These are phyloP conservation scores for Microdochium bolleyi DNA, from an alignment of 2,329 filamentous ascomycete species.

Conservation along the genomic window DNA sequence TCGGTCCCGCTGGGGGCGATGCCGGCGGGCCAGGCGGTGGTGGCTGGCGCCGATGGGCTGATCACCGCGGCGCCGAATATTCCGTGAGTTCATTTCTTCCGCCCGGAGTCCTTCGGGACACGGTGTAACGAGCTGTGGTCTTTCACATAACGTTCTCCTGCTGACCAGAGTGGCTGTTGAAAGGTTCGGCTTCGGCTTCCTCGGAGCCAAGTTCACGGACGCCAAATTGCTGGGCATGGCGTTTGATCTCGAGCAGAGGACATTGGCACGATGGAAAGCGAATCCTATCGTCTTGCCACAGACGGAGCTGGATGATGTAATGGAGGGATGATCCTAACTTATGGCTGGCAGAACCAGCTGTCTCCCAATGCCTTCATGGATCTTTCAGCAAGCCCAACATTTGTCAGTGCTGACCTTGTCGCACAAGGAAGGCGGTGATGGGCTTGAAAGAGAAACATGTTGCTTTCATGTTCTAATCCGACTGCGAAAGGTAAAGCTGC, in stretches of 20 bases:
- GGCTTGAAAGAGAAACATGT: too few species aligned
- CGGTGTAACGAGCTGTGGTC: too few species aligned
- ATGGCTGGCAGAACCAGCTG: not conserved
- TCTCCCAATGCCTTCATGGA: not conserved
- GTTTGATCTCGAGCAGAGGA: constrained; percentile 61
- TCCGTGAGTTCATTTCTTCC: constrained; percentile 31
- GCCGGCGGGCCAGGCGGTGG: constrained; percentile 35
- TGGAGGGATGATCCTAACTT: not conserved
- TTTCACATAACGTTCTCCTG: too few species aligned
- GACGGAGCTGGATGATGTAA: constrained; percentile 20
- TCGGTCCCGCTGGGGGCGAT: constrained; percentile 53
- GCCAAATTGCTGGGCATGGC: constrained; percentile 54
- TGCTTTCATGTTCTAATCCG: too few species aligned
- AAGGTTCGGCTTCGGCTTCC: constrained; percentile 50
- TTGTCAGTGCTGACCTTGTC: too few species aligned
- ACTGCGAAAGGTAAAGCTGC: too few species aligned
- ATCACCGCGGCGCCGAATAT: constrained; percentile 43
- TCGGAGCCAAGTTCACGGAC: constrained; percentile 54
- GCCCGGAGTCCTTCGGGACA: too few species aligned
- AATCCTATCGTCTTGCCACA: constrained; percentile 18
- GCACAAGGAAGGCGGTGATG: too few species aligned
- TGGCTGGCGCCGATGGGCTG: constrained; percentile 35
- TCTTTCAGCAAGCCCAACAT: too few species aligned
- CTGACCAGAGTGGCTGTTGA: too few species aligned
- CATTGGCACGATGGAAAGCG: constrained; percentile 16